Evolutionary conservation across 768 basidiomycete genomes (phyloP).

Genomic region (Macrolepiota albuminosa): DNA sequence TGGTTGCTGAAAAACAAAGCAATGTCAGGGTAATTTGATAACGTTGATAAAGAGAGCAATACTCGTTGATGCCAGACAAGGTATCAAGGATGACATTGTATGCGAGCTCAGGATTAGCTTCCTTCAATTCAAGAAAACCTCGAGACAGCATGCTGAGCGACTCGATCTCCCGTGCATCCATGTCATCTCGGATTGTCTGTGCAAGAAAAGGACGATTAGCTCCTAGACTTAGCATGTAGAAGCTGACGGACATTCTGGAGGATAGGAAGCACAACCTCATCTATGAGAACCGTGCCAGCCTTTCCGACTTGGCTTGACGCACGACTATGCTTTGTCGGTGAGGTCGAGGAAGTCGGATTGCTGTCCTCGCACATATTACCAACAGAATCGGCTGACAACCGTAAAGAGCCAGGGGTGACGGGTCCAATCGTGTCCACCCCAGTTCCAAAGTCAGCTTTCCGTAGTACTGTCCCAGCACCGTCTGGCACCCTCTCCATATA

Average conservation of each 20-base stretch:
- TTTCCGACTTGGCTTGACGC: slow-evolving; percentile 52
- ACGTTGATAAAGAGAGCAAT: slow-evolving; percentile 25
- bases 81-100: slow-evolving; percentile 89
- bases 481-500: slow-evolving; percentile 70
- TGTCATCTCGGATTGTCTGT: slow-evolving; percentile 74
- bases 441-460: slow-evolving; percentile 79
- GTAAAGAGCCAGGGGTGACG: slow-evolving; percentile 72
- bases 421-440: slow-evolving; percentile 91
- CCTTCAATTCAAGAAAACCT: slow-evolving; percentile 84
- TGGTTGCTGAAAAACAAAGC: slow-evolving; percentile 48
- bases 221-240: background rate
- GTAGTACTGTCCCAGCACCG: slow-evolving; percentile 68
- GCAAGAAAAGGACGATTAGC: background rate
- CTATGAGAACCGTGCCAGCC: slow-evolving; percentile 67
- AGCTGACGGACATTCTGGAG: slow-evolving; percentile 54
- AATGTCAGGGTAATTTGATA: slow-evolving; percentile 6
- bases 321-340: slow-evolving; percentile 47
- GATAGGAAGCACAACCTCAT: slow-evolving; percentile 81
- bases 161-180: slow-evolving; percentile 86
- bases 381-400: slow-evolving; percentile 76
- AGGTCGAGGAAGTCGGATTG: slow-evolving; percentile 40
- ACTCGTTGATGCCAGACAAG: slow-evolving; percentile 89
- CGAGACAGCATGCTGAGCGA: slow-evolving; percentile 84
- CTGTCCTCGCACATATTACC: slow-evolving; percentile 65
- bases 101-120: slow-evolving; percentile 78